Evolutionary conservation across 2,329 filamentous ascomycete genomes (phyloP).

Genomic region (Aspergillus phoenicis): DNA sequence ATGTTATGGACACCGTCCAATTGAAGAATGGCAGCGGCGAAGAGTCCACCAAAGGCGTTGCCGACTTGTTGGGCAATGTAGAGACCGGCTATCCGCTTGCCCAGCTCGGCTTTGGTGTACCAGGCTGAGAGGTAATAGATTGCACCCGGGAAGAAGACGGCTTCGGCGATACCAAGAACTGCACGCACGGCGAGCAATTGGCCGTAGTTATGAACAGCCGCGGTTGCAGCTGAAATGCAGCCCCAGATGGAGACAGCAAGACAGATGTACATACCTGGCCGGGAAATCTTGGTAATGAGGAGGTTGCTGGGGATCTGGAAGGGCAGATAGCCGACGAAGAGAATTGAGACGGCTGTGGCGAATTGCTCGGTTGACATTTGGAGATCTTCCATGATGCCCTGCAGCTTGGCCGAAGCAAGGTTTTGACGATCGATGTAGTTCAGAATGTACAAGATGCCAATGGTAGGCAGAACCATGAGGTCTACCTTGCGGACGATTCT

Average conservation of each 20-base stretch:
- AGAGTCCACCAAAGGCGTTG: constrained; percentile 32
- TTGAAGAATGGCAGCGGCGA: constrained; percentile 30
- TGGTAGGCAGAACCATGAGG: constrained; percentile 32
- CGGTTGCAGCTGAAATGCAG: constrained; percentile 60
- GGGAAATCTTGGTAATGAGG: constrained; percentile 54
- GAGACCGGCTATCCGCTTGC: constrained; percentile 34
- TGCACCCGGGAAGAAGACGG: constrained; percentile 58
- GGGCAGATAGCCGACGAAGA: constrained; percentile 32
- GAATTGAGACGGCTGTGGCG: constrained; percentile 32
- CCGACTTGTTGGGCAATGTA: constrained; percentile 33
- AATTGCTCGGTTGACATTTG: constrained; percentile 42
- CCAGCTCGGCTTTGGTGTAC: constrained; percentile 42
- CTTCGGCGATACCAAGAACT: constrained; percentile 64
- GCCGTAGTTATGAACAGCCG: constrained; percentile 55
- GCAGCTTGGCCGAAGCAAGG: constrained; percentile 43
- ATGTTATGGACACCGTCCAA: constrained; percentile 26
- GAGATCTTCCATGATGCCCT: constrained; percentile 46
- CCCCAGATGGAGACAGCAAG: constrained; percentile 63
- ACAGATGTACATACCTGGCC: constrained; percentile 56
- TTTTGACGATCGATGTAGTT: constrained; percentile 47
- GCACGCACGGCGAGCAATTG: constrained; percentile 61
- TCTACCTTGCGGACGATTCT: constrained; percentile 36
- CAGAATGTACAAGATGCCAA: constrained; percentile 44
- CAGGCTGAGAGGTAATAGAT: constrained; percentile 45
- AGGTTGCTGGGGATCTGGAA: constrained; percentile 52